Conservation (phyloP, 1,284 basidiomycete species). For the Wolfiporia cocos region DNA sequence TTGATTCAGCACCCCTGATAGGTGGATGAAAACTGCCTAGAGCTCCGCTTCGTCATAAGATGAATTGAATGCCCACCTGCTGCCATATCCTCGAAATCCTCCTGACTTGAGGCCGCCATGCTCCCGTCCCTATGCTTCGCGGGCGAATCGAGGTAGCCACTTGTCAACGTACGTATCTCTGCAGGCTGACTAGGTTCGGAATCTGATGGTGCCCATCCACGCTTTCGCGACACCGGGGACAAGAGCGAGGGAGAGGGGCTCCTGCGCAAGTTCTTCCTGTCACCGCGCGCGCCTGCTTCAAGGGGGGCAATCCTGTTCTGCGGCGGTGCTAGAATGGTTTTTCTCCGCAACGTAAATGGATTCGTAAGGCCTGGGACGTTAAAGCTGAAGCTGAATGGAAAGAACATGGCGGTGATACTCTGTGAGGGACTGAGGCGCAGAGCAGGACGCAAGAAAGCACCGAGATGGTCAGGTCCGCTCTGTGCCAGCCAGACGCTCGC, state of each 20-base stretch:
- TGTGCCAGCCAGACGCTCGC: too few relatives aligned
- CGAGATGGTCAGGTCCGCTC: too few relatives aligned
- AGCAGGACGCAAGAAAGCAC: constrained; percentile 3
- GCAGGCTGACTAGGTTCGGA: constrained; percentile 47
- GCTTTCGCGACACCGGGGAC: constrained; percentile 44
- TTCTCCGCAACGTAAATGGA: constrained; percentile 40
- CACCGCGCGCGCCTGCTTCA: constrained; percentile 4
- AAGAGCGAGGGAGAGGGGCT: constrained; percentile 22
- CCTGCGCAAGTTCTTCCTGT: constrained; percentile 9
- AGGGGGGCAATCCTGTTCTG: constrained; percentile 11
- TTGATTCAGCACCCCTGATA: too few relatives aligned
- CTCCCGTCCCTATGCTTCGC: constrained; percentile 55
- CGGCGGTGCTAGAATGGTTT: constrained; percentile 21
- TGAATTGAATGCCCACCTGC: constrained; percentile 40
- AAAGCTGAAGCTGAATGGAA: constrained; percentile 71
- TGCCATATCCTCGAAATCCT: constrained; percentile 39
- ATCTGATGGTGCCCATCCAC: constrained; percentile 63
- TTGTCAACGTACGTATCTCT: constrained; percentile 44
- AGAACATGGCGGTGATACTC: constrained; percentile 39
- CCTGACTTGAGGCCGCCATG: constrained; percentile 27
- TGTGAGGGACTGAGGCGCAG: neutral
- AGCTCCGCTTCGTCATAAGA: too few relatives aligned
- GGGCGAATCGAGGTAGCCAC: constrained; percentile 61
- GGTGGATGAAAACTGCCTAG: too few relatives aligned
- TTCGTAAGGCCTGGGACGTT: constrained; percentile 59